Base-by-base conservation (phyloP, 2,329 filamentous ascomycete species). In the Pseudocercospora fuligena region DNA sequence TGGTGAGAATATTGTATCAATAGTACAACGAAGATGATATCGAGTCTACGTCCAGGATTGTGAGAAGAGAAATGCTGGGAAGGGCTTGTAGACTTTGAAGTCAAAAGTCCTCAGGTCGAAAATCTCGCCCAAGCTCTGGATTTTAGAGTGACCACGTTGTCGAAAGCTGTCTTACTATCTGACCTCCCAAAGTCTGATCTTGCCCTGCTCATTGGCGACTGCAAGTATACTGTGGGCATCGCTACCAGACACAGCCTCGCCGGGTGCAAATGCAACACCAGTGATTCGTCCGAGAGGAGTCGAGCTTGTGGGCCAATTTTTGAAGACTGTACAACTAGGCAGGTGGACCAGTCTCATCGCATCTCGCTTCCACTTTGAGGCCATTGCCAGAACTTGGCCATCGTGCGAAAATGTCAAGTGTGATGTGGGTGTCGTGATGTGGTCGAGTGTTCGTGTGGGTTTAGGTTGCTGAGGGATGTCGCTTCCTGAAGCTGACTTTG, bases 231-330 rank as follows among this genome's bases (percentile, higher is more conserved):
- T 63, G 65, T 75, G 68, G 29, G 76, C 73, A 63, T 80, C 92
- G 40, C 66, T 67, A 12, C 70, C 70, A 21, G 70, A 73, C 3
- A 76, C 69, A 11, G 74, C 69, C 8, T 73, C 78, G 2, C 81
- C 82, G 19, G 75, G 77, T 2, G 78, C 81, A 73, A 82, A 83
- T 19, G 83, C 81, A 70, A 87, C 76, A 11, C 81, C 77, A 1
- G 92, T 92, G 71, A 98, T 89, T 66, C 93, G 86, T 0, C 95
- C 95, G 68, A 99, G 80, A 0, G 94, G 93, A 64, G 95, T 99
- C 78, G 91, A 90, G 70, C 89, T 88, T 62, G 94, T 99, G 25
- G 95, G 95, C 95, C 95, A 99, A 80, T 99, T 99, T 75, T 90
- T 89, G 84, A 95, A 99, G 21, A 98, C 92, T 1, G 93, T 97